Base-by-base conservation (phyloP, 495 filamentous ascomycete species). In the Xylaria longipes region DNA sequence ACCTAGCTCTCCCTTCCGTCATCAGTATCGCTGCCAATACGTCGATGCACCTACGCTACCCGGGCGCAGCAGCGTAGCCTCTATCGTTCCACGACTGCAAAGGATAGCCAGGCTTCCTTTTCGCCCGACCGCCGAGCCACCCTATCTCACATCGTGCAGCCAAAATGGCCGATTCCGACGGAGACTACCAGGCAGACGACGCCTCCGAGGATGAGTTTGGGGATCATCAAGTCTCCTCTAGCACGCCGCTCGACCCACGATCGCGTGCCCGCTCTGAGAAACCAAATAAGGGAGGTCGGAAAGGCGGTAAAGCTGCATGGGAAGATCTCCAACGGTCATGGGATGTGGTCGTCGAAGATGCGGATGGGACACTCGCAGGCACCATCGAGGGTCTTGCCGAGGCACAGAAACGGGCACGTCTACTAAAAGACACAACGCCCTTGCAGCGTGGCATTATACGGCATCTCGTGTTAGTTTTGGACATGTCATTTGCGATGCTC, bases 361-460 rank as follows among this genome's bases (percentile, higher is more conserved):
- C 77, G 6, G 84, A 86, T 68, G 84, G 84, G 35, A 78, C 74
- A 39, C 73, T 85, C 43, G 73, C 77, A 0, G 77, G 78, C 50
- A 70, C 63, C 31, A 77, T 79, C 69, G 78, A 77, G 37, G 82
- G 80, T 14, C 77, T 78, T 41, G 72, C 81, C 65, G 84, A 87
- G 50, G 82, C 82, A 25, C 80, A 87, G 78, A 85, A 85, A 78
- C 79, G 84, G 2, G 78, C 80, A 17, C 81, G 85, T 5, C 82
- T 97, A 50, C 85, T 97, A 66, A 90, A 91, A 80, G 96, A 99
- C 77, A 98, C 95, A 7, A 97, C 94, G 22, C 96, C 96, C 33
- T 82, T 98, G 31, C 96, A 99, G 80, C 90, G 96, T 69, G 96
- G 96, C 61, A 99, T 99, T 65, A 98, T 99, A 80, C 91, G 96